A percentile compares a stretch with the other conserved stretches of the same genome.
Evolutionary conservation across 2,329 filamentous ascomycete species (phyloP).

Genomic region (Pezicula neosporulosa): DNA sequence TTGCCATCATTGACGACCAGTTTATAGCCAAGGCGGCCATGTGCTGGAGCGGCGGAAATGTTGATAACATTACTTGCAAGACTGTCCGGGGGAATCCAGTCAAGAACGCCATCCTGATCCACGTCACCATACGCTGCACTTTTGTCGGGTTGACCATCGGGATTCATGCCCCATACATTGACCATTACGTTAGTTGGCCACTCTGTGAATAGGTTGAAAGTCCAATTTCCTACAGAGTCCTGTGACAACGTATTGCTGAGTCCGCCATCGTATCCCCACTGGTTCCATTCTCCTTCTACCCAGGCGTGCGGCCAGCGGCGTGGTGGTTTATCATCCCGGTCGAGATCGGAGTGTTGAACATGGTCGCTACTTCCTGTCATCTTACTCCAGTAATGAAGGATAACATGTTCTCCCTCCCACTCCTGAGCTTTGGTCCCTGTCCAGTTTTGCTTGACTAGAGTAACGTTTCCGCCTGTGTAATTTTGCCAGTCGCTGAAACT

Average conservation of each 20-base stretch:
- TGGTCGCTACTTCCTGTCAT: slow-evolving; percentile 58
- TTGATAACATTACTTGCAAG: slow-evolving; percentile 56
- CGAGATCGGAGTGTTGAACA: slow-evolving; percentile 55
- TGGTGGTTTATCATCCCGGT: slow-evolving; percentile 25
- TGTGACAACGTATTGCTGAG: slow-evolving; percentile 51
- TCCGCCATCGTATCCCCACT: slow-evolving; percentile 61
- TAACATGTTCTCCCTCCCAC: slow-evolving; percentile 60
- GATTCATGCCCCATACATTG: slow-evolving; percentile 65
- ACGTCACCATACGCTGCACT: slow-evolving; percentile 57
- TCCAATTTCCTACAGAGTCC: slow-evolving; percentile 48
- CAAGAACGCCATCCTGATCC: slow-evolving; percentile 55
- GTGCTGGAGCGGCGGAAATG: slow-evolving; percentile 46
- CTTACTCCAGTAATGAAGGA: slow-evolving; percentile 59
- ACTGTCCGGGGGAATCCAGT: slow-evolving; percentile 57
- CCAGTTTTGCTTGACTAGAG: slow-evolving; percentile 49
- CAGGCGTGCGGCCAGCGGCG: slow-evolving; percentile 61
- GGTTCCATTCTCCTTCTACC: slow-evolving; percentile 59
- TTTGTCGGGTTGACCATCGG: slow-evolving; percentile 57
- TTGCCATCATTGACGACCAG: slow-evolving; percentile 51
- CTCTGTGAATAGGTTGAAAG: slow-evolving; percentile 57
- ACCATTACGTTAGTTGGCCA: slow-evolving; percentile 59
- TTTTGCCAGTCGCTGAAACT: slow-evolving; percentile 47
- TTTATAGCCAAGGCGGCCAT: slow-evolving; percentile 41
- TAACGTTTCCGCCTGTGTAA: slow-evolving; percentile 48
- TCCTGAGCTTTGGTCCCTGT: slow-evolving; percentile 52